A percentile compares a stretch with the other conserved stretches of the same genome.
phyloP scores from a whole-genome alignment of 768 basidiomycete species.

The Leccinum longicurvipes region DNA sequence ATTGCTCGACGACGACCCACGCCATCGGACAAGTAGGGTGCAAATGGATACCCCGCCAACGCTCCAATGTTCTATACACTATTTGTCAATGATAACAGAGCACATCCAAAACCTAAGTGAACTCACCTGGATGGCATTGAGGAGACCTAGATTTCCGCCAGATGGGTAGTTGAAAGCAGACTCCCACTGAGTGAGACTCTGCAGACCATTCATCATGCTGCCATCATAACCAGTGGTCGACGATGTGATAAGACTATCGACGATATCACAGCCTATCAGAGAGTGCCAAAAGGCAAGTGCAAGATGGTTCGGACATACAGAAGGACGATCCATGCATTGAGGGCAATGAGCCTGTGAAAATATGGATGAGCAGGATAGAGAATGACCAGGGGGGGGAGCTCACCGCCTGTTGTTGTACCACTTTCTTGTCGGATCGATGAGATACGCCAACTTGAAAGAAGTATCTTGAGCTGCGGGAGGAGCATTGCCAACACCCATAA shows the following conservation, averaged over 20 bases:
- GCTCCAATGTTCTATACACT: slow-evolving; percentile 59
- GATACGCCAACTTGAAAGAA: slow-evolving; percentile 48
- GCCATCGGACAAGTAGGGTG: slow-evolving; percentile 68
- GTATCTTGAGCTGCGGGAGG: slow-evolving; percentile 27
- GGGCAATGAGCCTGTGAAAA: slow-evolving; percentile 47
- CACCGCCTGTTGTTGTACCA: slow-evolving; percentile 78
- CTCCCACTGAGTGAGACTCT: slow-evolving; percentile 66
- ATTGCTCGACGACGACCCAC: slow-evolving; percentile 65
- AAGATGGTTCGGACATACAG: slow-evolving; percentile 41
- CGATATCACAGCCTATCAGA: neutral
- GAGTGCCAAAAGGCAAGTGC: neutral
- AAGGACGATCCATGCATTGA: slow-evolving; percentile 69
- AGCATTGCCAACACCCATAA: slow-evolving; percentile 56
- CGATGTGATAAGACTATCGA: slow-evolving; percentile 61
- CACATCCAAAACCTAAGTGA: neutral
- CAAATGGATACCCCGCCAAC: slow-evolving; percentile 67
- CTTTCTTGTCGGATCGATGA: slow-evolving; percentile 61
- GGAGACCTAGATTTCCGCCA: slow-evolving; percentile 56
- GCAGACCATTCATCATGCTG: slow-evolving; percentile 78
- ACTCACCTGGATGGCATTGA: slow-evolving; percentile 69
- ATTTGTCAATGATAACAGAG: neutral
- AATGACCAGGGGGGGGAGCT: slow-evolving; percentile 4
- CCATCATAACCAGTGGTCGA: slow-evolving; percentile 76
- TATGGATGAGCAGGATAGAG: neutral
- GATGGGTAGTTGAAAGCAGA: slow-evolving; percentile 55